Conservation (phyloP, 2,329 filamentous ascomycete species). For the Trichophyton rubrum region DNA sequence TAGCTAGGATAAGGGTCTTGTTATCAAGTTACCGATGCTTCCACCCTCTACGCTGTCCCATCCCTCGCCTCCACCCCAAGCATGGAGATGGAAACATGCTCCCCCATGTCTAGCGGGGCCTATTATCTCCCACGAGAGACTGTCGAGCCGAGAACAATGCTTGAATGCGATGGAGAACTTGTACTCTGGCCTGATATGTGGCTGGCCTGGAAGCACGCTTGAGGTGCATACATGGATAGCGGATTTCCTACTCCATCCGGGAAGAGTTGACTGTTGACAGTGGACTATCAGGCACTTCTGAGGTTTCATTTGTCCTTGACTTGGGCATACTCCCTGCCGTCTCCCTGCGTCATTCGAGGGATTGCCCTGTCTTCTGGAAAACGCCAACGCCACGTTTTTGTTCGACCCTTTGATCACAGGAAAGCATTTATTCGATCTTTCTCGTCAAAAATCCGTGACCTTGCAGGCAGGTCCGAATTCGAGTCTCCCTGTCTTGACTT, state of each 20-base stretch:
- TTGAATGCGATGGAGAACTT: not conserved
- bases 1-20: not conserved
- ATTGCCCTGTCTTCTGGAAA: not conserved
- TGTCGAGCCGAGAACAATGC: not conserved
- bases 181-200: not conserved
- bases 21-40: not conserved
- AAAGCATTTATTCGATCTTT: not conserved
- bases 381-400: not conserved
- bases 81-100: not conserved
- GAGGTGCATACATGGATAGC: not conserved
- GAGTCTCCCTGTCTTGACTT: not conserved
- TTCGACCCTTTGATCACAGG: not conserved
- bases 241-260: not conserved
- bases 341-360: not conserved
- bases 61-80: too few relatives aligned
- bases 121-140: not conserved
- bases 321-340: not conserved
- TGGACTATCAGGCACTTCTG: not conserved
- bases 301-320: not conserved
- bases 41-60: not conserved
- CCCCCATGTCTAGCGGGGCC: not conserved
- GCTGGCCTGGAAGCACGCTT: not conserved
- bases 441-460: not conserved
- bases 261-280: not conserved
- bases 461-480: not conserved